Percentiles rank a stretch among this genome's conserved stretches.
These are phyloP conservation scores for Pilatotrama ljubarskyi DNA, from an alignment of 768 basidiomycete species.

Conservation along the genomic window DNA sequence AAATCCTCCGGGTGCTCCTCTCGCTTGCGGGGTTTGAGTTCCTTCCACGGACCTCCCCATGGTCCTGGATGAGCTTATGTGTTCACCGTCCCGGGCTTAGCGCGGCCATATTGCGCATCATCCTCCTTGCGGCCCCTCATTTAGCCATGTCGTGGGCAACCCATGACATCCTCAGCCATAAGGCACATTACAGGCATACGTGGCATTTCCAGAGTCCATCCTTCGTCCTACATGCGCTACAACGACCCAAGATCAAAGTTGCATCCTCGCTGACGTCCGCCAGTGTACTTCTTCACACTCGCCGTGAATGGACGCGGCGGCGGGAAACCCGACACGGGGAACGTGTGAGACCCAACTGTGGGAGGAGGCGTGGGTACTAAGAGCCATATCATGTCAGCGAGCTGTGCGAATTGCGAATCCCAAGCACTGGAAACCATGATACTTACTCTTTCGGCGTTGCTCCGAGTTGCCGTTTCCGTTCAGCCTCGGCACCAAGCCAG, in stretches of 20 bases:
- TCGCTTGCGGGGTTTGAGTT: not conserved
- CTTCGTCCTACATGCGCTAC: slow-evolving; percentile 19
- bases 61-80: not conserved
- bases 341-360: slow-evolving; percentile 65
- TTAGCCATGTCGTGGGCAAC: slow-evolving; percentile 1
- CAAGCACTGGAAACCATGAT: not conserved
- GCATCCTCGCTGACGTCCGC: slow-evolving; percentile 69
- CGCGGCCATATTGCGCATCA: slow-evolving; percentile 20
- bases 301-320: slow-evolving; percentile 65
- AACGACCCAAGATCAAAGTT: slow-evolving; percentile 57
- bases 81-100: slow-evolving; percentile 5
- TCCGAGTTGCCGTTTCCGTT: slow-evolving; percentile 24
- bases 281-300: slow-evolving; percentile 55
- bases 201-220: slow-evolving; percentile 16
- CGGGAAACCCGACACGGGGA: slow-evolving; percentile 78
- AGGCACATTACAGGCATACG: slow-evolving; percentile 12
- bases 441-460: slow-evolving; percentile 31
- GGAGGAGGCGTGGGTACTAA: slow-evolving; percentile 60
- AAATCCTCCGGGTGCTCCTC: not conserved
- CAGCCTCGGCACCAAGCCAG: slow-evolving; percentile 10
- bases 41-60: not conserved
- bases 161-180: slow-evolving; percentile 8
- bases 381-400: slow-evolving; percentile 17
- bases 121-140: not conserved
- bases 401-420: not conserved